A percentile compares a stretch with the other conserved stretches of the same genome.
These are phyloP conservation scores for Pulveroboletus sp. DNA, from an alignment of 1,284 basidiomycete species.

Conservation along the genomic window DNA sequence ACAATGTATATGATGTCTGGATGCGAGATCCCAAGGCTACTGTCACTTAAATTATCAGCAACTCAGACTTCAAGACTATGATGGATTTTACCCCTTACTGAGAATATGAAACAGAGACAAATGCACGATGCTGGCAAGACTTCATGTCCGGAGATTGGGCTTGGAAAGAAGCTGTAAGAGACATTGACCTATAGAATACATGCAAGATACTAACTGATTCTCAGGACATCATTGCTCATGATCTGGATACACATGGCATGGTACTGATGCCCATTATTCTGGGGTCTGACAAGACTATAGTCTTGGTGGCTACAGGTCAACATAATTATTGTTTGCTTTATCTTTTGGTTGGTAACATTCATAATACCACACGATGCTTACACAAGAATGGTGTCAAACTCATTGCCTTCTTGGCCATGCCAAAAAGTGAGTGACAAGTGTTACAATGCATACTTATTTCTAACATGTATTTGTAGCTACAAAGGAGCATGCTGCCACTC, in stretches of 20 bases:
- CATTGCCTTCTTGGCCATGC: background rate
- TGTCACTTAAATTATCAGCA: background rate
- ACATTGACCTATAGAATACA: too few species aligned
- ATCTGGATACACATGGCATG: background rate
- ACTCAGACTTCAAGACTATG: background rate
- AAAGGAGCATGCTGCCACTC: background rate
- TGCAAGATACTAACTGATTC: background rate
- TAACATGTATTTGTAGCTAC: background rate
- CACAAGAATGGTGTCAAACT: background rate
- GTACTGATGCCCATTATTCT: background rate
- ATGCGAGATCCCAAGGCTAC: background rate
- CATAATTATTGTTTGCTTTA: conserved; percentile 2
- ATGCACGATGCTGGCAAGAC: background rate
- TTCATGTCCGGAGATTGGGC: conserved; percentile 13
- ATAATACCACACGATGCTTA: background rate
- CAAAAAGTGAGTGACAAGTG: background rate
- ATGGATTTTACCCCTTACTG: background rate
- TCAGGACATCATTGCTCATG: background rate
- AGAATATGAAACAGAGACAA: background rate
- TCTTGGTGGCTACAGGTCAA: background rate
- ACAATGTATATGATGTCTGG: background rate
- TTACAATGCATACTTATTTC: background rate
- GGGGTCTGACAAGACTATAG: background rate
- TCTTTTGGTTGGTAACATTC: background rate
- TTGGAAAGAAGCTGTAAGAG: background rate